These are phyloP conservation scores for Pharus latifolius DNA, from an alignment of 176 grass and related monocot genomes.

Conservation along the genomic window DNA sequence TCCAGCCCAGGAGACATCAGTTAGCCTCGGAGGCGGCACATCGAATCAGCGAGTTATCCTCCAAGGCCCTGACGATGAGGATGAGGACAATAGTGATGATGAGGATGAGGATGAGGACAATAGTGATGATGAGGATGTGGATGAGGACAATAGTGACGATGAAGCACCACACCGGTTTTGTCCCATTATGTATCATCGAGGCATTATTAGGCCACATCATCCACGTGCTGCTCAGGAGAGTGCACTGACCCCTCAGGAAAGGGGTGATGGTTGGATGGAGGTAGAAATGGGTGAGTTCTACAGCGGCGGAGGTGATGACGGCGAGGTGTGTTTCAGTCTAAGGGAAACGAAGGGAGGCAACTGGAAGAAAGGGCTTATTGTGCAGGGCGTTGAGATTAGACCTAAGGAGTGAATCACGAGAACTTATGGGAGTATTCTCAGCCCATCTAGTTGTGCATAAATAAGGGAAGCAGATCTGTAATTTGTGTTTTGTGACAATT, in stretches of 20 bases:
- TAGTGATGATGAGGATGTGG: too few species aligned
- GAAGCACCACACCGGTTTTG: neutral
- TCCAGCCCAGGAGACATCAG: neutral
- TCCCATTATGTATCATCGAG: too few species aligned
- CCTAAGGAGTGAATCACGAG: constrained; percentile 7
- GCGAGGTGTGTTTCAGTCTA: constrained; percentile 12
- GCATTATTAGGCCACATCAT: too few species aligned
- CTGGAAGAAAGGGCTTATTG: constrained; percentile 38
- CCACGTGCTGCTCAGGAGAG: neutral
- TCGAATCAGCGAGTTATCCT: neutral
- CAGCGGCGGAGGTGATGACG: constrained; percentile 15
- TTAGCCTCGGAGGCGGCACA: neutral
- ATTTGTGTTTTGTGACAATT: too few species aligned
- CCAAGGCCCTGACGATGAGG: neutral
- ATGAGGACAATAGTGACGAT: too few species aligned
- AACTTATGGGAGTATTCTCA: neutral
- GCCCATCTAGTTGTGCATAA: too few species aligned
- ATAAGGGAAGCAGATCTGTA: too few species aligned
- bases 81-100: neutral
- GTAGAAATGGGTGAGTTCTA: constrained; percentile 36
- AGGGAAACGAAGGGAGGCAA: constrained; percentile 17
- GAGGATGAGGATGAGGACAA: too few species aligned
- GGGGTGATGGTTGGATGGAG: constrained; percentile 45
- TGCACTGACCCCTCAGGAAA: neutral
- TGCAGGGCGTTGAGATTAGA: constrained; percentile 41